A percentile compares a stretch with the other conserved stretches of the same genome.
Evolutionary conservation across 345 rosid species (phyloP).

Genomic region (Bruguiera parviflora): DNA sequence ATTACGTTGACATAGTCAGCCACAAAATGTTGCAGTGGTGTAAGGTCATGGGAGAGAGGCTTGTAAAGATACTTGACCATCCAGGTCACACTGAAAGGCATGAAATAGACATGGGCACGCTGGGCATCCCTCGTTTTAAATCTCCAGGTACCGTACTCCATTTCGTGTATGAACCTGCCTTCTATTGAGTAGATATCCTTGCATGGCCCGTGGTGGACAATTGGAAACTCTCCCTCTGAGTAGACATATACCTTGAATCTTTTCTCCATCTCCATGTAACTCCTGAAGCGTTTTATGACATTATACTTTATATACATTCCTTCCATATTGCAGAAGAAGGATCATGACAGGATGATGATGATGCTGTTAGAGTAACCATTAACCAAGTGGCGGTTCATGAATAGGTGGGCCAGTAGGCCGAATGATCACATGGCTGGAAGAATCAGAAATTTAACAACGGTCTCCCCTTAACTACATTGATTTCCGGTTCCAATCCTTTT

Average conservation of each 20-base stretch:
- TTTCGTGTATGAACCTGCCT: slow-evolving; percentile 81
- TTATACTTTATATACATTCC: neutral
- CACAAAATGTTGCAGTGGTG: slow-evolving; percentile 52
- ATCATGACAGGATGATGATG: neutral
- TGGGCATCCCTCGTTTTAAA: slow-evolving; percentile 54
- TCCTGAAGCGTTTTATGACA: slow-evolving; percentile 36
- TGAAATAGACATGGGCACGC: slow-evolving; percentile 67
- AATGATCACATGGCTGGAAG: too few species aligned
- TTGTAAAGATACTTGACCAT: slow-evolving; percentile 64
- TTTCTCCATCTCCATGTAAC: slow-evolving; percentile 81
- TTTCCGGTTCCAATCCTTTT: too few species aligned
- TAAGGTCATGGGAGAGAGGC: slow-evolving; percentile 32
- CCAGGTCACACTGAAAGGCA: slow-evolving; percentile 83
- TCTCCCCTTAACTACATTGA: too few species aligned
- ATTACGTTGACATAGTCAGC: slow-evolving; percentile 60
- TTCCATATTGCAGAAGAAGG: neutral
- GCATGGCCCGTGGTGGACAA: slow-evolving; percentile 82
- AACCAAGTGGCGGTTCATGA: too few species aligned
- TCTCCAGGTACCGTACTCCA: slow-evolving; percentile 48
- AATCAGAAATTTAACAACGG: too few species aligned
- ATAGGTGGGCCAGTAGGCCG: too few species aligned
- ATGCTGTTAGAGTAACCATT: too few species aligned
- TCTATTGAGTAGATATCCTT: slow-evolving; percentile 72
- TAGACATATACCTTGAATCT: slow-evolving; percentile 84
- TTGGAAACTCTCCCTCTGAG: slow-evolving; percentile 71